These are phyloP conservation scores for Geotrichum citri-aurantii DNA, from an alignment of 1,139 yeast species.

Conservation along the genomic window DNA sequence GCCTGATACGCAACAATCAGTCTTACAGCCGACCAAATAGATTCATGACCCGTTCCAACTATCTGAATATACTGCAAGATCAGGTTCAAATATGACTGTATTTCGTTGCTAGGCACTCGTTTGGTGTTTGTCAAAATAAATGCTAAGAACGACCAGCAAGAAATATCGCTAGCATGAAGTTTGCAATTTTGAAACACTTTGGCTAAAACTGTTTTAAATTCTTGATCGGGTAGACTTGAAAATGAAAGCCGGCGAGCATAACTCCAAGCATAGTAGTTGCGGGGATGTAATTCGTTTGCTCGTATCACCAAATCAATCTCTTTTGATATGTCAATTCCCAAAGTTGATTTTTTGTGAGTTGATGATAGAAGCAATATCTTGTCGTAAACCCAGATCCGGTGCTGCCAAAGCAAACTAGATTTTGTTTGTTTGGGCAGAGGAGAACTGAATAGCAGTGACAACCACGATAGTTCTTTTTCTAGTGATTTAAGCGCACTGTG, in stretches of 20 bases:
- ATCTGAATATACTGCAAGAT: not conserved
- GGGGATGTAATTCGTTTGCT: slow-evolving; percentile 40
- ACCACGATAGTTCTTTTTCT: slow-evolving; percentile 28
- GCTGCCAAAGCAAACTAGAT: slow-evolving; percentile 39
- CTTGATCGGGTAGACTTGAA: not conserved
- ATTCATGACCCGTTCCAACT: slow-evolving; percentile 24
- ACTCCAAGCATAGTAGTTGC: slow-evolving; percentile 45
- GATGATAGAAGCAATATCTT: not conserved
- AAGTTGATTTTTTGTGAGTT: not conserved
- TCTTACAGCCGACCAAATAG: slow-evolving; percentile 21
- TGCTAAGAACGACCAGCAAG: slow-evolving; percentile 42
- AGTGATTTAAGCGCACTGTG: not conserved
- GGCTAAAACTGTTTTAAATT: slow-evolving; percentile 13
- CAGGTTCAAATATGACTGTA: not conserved
- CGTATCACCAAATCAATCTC: slow-evolving; percentile 32
- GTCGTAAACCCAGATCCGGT: slow-evolving; percentile 32
- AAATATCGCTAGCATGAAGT: slow-evolving; percentile 38
- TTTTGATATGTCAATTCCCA: not conserved
- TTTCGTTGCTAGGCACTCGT: not conserved
- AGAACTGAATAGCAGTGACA: slow-evolving; percentile 32
- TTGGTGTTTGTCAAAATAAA: slow-evolving; percentile 19
- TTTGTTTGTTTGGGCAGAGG: slow-evolving; percentile 37
- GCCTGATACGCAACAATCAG: not conserved
- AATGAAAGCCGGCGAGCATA: slow-evolving; percentile 37
- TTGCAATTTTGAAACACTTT: slow-evolving; percentile 35